Base-by-base conservation (phyloP, 768 basidiomycete species). In the Bullera alba region DNA sequence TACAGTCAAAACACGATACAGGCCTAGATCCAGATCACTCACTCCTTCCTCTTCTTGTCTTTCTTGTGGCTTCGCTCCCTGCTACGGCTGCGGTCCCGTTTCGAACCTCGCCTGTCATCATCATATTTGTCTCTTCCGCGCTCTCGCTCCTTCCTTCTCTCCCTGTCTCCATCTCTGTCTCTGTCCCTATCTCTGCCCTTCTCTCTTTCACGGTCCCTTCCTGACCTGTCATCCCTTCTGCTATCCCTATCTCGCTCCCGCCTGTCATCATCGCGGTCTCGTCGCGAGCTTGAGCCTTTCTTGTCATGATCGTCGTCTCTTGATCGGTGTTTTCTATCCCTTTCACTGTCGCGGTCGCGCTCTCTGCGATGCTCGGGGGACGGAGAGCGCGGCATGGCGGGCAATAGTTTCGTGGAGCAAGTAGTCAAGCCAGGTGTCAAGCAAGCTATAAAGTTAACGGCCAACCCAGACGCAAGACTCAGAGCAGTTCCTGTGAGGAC, bases 21-120 rank as follows among this genome's bases (percentile, higher is more conserved):
- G 32, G n/a, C 7, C 14, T 16, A 21, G n/a, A 6, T 0, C 0
- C 12, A 35, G n/a, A n/a, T 22, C 15, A 67, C 77, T 56, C 56
- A 81, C 80, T 79, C 80, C 67, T 79, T 80, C 48, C 75, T 70
- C 55, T 72, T 76, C 60, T 74, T 66, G 37, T 74, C 72, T 44
- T 72, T 72, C 56, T 58, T 67, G 45, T 65, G 55, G 25, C 50
- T 58, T 38, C 60, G 56, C 16, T 76, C 75, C 45, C 67, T 55
- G 53, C 74, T 75, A 19, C 60, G 53, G 54, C 75, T 75, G 25
- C 60, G 57, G 27, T 64, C 56, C 15, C 56, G 77, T 48, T 60
- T 56, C n/a, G n/a, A n/a, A 27, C 71, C 70, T 5, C 69, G 61
- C 47, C 66, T 80, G 75, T 60, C 60, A 28, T 53, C 50, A 46